phyloP scores from a whole-genome alignment of 371 early-diverging fungal species.

The Blastocladiella emersonii region DNA sequence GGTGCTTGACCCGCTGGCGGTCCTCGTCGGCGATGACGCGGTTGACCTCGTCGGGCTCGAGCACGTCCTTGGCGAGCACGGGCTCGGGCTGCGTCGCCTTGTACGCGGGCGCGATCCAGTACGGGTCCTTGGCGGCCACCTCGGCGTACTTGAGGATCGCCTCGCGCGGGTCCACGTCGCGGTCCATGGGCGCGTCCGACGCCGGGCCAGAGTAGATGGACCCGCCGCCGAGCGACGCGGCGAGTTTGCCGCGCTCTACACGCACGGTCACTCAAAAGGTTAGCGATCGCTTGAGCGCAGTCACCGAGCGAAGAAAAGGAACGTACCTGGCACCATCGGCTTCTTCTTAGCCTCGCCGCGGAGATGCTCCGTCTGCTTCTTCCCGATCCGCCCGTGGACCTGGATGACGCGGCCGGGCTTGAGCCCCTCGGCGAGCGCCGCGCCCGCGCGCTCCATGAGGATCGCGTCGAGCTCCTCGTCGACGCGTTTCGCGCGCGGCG shows the following conservation, averaged over 20 bases:
- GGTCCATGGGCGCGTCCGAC: background rate
- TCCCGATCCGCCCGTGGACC: too few relatives aligned
- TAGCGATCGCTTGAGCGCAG: too few relatives aligned
- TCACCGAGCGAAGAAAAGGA: too few relatives aligned
- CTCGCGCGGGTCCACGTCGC: slow-evolving; percentile 87
- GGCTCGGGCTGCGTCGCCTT: slow-evolving; percentile 25
- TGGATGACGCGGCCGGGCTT: slow-evolving; percentile 20
- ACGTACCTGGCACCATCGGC: too few relatives aligned
- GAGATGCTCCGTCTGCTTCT: background rate
- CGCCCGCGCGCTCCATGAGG: background rate
- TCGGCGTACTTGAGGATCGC: slow-evolving; percentile 83
- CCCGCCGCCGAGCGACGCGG: background rate
- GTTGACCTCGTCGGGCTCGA: slow-evolving; percentile 27
- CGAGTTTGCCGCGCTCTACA: background rate
- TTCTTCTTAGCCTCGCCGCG: background rate
- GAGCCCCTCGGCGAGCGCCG: slow-evolving; percentile 4
- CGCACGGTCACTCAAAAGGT: too few relatives aligned
- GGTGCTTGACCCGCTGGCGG: background rate
- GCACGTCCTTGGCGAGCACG: slow-evolving; percentile 23
- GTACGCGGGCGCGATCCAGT: slow-evolving; percentile 36
- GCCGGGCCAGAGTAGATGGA: background rate
- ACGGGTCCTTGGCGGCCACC: slow-evolving; percentile 41
- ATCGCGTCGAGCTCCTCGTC: slow-evolving; percentile 26
- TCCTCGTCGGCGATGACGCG: background rate
- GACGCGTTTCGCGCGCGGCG: slow-evolving; percentile 45